Evolutionary conservation across 1,139 yeast genomes (phyloP), one percentile per base, ranked within the genome.

Genomic region (Meyerozyma sp.): DNA sequence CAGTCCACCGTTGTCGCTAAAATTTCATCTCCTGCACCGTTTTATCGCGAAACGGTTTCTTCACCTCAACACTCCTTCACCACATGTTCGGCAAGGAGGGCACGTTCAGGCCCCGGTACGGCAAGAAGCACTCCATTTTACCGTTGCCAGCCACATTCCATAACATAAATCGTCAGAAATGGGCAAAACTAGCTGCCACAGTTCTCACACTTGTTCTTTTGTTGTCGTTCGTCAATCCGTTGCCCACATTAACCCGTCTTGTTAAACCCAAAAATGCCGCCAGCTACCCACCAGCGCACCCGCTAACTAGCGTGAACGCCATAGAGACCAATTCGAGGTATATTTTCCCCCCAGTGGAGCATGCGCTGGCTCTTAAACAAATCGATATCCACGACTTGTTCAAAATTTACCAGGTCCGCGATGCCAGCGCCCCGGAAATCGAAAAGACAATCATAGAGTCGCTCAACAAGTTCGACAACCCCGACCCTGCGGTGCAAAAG

Each of bases 271-370:
- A 47, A 7, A 14, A 50, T 5, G 25, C 9, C 4, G 49, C 46
- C 10, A 44, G 43, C 27, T 67, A 68, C 45, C 74, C 75, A 0
- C 47, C 52, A 6, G 55, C 65, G 9, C 75, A 67, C 47, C 72
- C 75, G 4, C 60, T 58, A 44, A 63, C 72, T 26, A 62, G 70
- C 39, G 42, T 39, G 10, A 57, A 63, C 41, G 46, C 50, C 10
- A 66, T 80, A 21, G 71, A 68, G 28, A 75, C 84, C 10, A 61
- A 66, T 13, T 71, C 79, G 14, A 70, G 71, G 41, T 73, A 76
- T 55, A 81, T 85, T 25, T 84, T 75, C 56, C 93, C 93, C 8
- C 77, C 79, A 11, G 72, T 83, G 38, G 89, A 84, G 51, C 83
- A 84, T 53, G 81, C 84, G 4, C 77, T 79, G 1, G 59, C 74